Conservation (phyloP, 371 early-diverging fungal genomes). For the Lichtheimia corymbifera region DNA sequence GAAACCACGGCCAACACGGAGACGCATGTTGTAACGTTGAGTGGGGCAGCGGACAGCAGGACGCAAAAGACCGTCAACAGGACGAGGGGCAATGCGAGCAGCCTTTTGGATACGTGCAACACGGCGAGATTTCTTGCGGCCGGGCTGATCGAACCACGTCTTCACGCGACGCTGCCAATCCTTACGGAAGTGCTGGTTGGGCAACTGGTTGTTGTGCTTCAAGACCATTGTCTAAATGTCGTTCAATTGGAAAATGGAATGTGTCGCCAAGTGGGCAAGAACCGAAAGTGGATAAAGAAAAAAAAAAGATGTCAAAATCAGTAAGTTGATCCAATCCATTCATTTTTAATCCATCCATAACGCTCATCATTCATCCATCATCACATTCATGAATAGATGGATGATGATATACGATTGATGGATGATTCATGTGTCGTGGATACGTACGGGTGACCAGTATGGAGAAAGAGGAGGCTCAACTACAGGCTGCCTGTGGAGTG, state of each 20-base stretch:
- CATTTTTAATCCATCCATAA: slow-evolving; percentile 17
- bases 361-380: slow-evolving; percentile 9
- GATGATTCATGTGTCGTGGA: not conserved
- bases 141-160: slow-evolving; percentile 99
- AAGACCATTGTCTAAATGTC: slow-evolving; percentile 53
- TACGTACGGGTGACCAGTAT: slow-evolving; percentile 16
- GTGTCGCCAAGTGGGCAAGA: slow-evolving; percentile 2
- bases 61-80: slow-evolving; percentile 95
- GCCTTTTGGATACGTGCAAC: slow-evolving; percentile 94
- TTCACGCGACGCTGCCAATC: slow-evolving; percentile 97
- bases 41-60: slow-evolving; percentile 99
- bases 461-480: slow-evolving; percentile 9
- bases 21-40: slow-evolving; percentile 98
- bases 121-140: slow-evolving; percentile 91
- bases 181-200: slow-evolving; percentile 99
- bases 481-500: not conserved
- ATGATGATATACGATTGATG: not conserved
- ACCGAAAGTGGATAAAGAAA: slow-evolving; percentile 5
- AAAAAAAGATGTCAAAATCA: slow-evolving; percentile 2
- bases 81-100: slow-evolving; percentile 95
- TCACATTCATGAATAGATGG: slow-evolving; percentile 11
- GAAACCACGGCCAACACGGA: slow-evolving; percentile 99
- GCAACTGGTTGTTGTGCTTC: slow-evolving; percentile 99
- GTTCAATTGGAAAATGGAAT: not conserved
- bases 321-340: slow-evolving; percentile 5